Percentiles rank a stretch among this genome's conserved stretches.
These are phyloP conservation scores for Leptographium lundbergii DNA, from an alignment of 2,329 filamentous ascomycete genomes.

Conservation along the genomic window DNA sequence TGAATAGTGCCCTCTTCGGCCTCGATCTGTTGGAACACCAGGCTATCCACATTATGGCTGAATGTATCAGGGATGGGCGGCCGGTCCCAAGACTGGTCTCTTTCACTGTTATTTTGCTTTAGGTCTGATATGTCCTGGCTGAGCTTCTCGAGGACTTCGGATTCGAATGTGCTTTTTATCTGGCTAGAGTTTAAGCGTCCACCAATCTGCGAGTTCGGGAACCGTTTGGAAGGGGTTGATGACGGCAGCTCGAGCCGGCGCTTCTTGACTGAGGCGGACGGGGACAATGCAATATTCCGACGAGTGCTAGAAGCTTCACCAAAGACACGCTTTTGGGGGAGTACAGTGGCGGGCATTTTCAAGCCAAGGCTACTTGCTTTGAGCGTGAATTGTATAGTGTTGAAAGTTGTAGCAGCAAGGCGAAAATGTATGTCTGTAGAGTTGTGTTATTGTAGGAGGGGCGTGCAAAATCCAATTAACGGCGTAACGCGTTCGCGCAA, in stretches of 20 bases:
- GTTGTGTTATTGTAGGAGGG: neutral
- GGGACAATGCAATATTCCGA: conserved; percentile 44
- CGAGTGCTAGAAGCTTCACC: conserved; percentile 53
- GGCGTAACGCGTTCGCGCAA: conserved; percentile 13
- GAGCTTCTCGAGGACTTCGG: conserved; percentile 88
- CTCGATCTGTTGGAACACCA: conserved; percentile 95
- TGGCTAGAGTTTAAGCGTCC: conserved; percentile 61
- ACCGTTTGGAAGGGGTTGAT: conserved; percentile 41
- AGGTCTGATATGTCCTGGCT: conserved; percentile 82
- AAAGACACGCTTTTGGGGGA: conserved; percentile 62
- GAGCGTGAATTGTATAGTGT: neutral
- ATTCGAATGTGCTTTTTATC: conserved; percentile 81
- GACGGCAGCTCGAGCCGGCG: conserved; percentile 59
- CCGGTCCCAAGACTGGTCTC: conserved; percentile 81
- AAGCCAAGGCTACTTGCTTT: neutral
- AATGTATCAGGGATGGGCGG: conserved; percentile 38
- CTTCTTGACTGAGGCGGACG: conserved; percentile 58
- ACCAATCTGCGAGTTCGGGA: conserved; percentile 52
- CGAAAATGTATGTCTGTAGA: neutral
- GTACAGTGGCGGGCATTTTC: conserved; percentile 34
- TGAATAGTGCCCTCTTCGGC: conserved; percentile 76
- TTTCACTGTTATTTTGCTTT: conserved; percentile 80
- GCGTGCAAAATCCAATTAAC: conserved; percentile 10
- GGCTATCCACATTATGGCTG: conserved; percentile 45
- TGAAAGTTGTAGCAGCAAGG: neutral